These are phyloP conservation scores for Bipolaris victoriae DNA, from an alignment of 2,329 filamentous ascomycete genomes.

Conservation along the genomic window DNA sequence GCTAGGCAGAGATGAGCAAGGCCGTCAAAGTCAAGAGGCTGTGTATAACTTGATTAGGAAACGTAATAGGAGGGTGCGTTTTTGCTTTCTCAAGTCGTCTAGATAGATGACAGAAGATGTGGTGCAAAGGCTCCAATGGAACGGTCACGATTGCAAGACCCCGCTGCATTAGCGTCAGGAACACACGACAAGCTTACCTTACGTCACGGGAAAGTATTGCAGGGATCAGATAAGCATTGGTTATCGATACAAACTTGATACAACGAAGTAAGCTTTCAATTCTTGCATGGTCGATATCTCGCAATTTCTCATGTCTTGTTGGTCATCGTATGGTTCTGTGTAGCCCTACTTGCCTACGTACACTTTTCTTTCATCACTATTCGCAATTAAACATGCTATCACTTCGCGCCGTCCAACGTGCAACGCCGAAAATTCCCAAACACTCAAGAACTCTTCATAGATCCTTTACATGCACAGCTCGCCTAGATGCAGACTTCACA, in stretches of 20 bases:
- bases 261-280: neutral
- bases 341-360: neutral
- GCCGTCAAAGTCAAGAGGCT: neutral
- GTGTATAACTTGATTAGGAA: neutral
- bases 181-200: slow-evolving; percentile 7
- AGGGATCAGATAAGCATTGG: slow-evolving; percentile 7
- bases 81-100: neutral
- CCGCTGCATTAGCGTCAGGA: slow-evolving; percentile 13
- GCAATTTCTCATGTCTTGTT: neutral
- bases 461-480: slow-evolving; percentile 36
- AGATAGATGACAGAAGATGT: neutral
- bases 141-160: neutral
- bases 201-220: slow-evolving; percentile 11
- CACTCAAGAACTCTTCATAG: neutral
- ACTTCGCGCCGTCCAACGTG: slow-evolving; percentile 12
- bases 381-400: slow-evolving; percentile 17
- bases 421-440: neutral
- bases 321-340: neutral
- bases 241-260: neutral
- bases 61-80: neutral
- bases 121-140: neutral
- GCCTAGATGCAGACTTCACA: slow-evolving; percentile 63
- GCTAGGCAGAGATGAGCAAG: neutral
- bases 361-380: no score
- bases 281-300: neutral